A percentile compares a stretch with the other conserved stretches of the same genome.
phyloP scores from a whole-genome alignment of 1,139 yeast genomes.

The Yamadazyma oceani region DNA sequence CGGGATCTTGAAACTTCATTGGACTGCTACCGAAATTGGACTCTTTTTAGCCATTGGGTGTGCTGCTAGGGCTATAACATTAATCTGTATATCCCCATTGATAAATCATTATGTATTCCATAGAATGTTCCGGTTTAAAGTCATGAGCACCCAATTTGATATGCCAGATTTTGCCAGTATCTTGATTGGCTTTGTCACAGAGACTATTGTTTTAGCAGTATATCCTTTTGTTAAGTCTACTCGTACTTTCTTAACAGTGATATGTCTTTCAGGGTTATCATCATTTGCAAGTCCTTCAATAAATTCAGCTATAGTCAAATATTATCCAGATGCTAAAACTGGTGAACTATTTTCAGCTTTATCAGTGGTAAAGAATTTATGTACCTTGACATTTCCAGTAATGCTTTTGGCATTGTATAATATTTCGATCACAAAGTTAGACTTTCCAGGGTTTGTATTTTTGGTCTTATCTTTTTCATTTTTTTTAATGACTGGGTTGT shows the following conservation, averaged over 20 bases:
- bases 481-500: slow-evolving; percentile 9
- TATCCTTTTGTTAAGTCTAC: slow-evolving; percentile 19
- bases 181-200: slow-evolving; percentile 28
- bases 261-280: slow-evolving; percentile 40
- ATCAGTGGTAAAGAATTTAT: slow-evolving; percentile 32
- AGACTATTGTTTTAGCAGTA: slow-evolving; percentile 39
- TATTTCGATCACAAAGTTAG: slow-evolving; percentile 16
- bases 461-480: slow-evolving; percentile 8
- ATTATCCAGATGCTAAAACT: slow-evolving; percentile 38
- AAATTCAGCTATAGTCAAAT: slow-evolving; percentile 35
- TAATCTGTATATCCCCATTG: slow-evolving; percentile 35
- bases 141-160: slow-evolving; percentile 50
- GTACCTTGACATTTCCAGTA: slow-evolving; percentile 28
- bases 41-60: slow-evolving; percentile 56
- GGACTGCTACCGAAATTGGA: slow-evolving; percentile 62
- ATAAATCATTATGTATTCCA: slow-evolving; percentile 30
- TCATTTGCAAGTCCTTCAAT: slow-evolving; percentile 36
- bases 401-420: slow-evolving; percentile 30
- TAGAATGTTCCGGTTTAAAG: slow-evolving; percentile 27
- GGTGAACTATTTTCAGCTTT: slow-evolving; percentile 43
- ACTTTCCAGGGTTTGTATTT: slow-evolving; percentile 21
- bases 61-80: slow-evolving; percentile 32
- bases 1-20: slow-evolving; percentile 55
- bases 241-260: slow-evolving; percentile 12
- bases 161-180: slow-evolving; percentile 48